Percentiles rank a stretch among this genome's conserved stretches.
Conservation (phyloP, 1,284 basidiomycete species). For the Trametes polyzona region DNA sequence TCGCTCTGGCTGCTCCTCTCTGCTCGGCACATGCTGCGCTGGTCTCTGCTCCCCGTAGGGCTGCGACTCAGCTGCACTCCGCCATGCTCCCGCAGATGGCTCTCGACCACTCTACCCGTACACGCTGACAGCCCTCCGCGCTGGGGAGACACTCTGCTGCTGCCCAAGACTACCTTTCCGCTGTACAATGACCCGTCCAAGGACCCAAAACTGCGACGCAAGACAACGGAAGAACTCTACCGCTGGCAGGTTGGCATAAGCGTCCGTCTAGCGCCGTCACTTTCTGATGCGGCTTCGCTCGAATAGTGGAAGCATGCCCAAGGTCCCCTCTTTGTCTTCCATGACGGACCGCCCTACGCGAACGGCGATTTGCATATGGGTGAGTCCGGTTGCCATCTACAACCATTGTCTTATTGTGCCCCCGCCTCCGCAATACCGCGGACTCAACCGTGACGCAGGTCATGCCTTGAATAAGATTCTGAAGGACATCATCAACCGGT, state of each 20-base stretch:
- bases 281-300: conserved; percentile 7
- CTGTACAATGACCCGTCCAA: conserved; percentile 74
- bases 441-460: conserved; percentile 50
- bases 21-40: conserved; percentile 22
- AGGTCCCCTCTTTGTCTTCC: conserved; percentile 81
- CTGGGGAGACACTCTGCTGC: conserved; percentile 64
- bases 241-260: conserved; percentile 73
- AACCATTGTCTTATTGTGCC: too few relatives aligned
- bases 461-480: conserved; percentile 97
- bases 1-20: conserved; percentile 7
- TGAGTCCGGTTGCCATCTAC: conserved; percentile 41
- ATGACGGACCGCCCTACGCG: conserved; percentile 98
- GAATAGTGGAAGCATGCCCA: conserved; percentile 65
- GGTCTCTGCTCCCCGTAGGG: conserved; percentile 18
- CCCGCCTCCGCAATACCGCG: too few relatives aligned
- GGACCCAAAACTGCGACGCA: conserved; percentile 63
- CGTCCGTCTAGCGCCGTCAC: neutral
- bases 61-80: conserved; percentile 7
- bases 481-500: conserved; percentile 96
- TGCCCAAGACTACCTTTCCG: conserved; percentile 87
- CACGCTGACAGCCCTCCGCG: conserved; percentile 42
- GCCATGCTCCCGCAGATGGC: conserved; percentile 18
- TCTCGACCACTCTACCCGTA: conserved; percentile 5
- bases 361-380: conserved; percentile 97
- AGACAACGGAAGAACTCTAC: conserved; percentile 83